These are phyloP conservation scores for Colletotrichum shisoi DNA, from an alignment of 2,329 filamentous ascomycete genomes.

Conservation along the genomic window DNA sequence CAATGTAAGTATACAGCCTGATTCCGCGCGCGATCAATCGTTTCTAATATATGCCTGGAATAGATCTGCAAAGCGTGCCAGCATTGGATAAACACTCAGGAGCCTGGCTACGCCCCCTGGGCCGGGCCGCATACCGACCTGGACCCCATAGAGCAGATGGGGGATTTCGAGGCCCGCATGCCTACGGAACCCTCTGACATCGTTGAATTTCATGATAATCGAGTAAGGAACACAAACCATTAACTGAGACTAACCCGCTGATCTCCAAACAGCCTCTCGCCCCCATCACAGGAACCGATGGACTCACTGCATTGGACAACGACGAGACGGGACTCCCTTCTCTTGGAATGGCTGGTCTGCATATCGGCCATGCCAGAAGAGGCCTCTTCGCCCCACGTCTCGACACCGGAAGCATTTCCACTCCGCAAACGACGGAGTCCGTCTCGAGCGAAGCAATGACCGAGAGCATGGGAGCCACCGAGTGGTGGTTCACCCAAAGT, in stretches of 20 bases:
- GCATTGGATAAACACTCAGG: conserved; percentile 50
- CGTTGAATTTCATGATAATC: conserved; percentile 19
- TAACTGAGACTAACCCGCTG: background rate
- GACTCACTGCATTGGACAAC: background rate
- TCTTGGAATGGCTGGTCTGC: background rate
- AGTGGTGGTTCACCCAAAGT: conserved; percentile 9
- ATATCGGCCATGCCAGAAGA: background rate
- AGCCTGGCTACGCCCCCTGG: conserved; percentile 42
- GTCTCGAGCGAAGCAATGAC: background rate
- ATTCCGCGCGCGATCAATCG: background rate
- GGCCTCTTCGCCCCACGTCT: background rate
- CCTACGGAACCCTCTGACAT: conserved; percentile 30
- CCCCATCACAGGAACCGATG: conserved; percentile 27
- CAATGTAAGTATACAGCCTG: conserved; percentile 42
- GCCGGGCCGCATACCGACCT: conserved; percentile 21
- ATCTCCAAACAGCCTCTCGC: conserved; percentile 23
- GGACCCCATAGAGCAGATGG: conserved; percentile 23
- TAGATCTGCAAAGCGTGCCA: conserved; percentile 50
- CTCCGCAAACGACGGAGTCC: background rate
- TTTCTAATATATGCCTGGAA: background rate
- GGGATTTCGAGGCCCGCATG: conserved; percentile 11
- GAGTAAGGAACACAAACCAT: background rate
- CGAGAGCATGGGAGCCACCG: background rate
- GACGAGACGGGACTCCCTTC: background rate
- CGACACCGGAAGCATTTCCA: conserved; percentile 7